Conservation (phyloP, 495 filamentous ascomycete genomes). For the Chaetomium fimeti region DNA sequence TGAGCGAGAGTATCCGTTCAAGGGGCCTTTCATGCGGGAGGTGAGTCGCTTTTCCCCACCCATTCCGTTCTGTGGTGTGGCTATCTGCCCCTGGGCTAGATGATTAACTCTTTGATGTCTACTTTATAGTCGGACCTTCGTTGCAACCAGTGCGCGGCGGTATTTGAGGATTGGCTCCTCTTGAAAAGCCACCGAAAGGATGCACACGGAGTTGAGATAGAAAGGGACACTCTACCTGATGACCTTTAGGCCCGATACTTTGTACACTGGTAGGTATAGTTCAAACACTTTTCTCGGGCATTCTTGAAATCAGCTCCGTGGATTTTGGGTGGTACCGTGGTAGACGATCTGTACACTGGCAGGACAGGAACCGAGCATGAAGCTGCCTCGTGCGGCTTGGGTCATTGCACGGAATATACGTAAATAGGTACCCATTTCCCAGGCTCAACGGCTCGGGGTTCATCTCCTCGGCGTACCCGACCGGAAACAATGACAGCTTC, state of each 20-base stretch:
- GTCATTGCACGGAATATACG: too few species aligned
- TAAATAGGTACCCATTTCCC: too few species aligned
- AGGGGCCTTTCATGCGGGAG: not conserved
- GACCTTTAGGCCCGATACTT: not conserved
- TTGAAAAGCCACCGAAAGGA: not conserved
- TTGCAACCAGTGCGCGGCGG: not conserved
- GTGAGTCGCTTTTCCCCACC: not conserved
- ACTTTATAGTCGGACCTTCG: not conserved
- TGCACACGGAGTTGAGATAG: not conserved
- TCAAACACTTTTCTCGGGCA: too few species aligned
- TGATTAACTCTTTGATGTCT: not conserved
- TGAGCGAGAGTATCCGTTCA: not conserved
- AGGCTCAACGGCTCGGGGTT: slow-evolving; percentile 17
- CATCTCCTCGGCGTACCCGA: too few species aligned
- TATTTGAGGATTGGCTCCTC: not conserved
- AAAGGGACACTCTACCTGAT: not conserved
- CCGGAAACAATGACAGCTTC: too few species aligned
- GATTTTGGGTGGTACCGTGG: too few species aligned
- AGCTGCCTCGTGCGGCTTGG: too few species aligned
- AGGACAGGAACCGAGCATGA: too few species aligned
- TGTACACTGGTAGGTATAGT: too few species aligned
- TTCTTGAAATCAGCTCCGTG: too few species aligned
- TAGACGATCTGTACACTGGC: too few species aligned
- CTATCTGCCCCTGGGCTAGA: not conserved
- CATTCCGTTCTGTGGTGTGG: not conserved